Conservation (phyloP, 495 filamentous ascomycete species). For the Tuber borchii region DNA sequence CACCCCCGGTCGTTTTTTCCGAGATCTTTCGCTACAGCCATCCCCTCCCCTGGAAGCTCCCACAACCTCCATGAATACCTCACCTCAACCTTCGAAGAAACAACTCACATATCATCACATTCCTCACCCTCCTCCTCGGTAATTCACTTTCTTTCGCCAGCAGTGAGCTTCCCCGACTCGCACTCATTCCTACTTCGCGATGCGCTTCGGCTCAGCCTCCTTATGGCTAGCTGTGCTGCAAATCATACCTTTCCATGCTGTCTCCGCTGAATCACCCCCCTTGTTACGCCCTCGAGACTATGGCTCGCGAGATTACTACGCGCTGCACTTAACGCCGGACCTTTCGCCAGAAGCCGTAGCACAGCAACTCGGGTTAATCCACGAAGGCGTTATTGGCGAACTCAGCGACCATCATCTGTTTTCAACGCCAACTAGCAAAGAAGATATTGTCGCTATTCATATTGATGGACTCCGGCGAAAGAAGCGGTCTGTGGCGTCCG, state of each 20-base stretch:
- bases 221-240: constrained; percentile 32
- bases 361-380: constrained; percentile 61
- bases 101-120: constrained; percentile 1
- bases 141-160: background rate
- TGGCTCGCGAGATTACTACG: constrained; percentile 69
- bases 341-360: constrained; percentile 67
- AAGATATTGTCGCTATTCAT: constrained; percentile 57
- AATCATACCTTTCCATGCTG: constrained; percentile 16
- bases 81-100: background rate
- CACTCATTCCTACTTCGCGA: constrained; percentile 8
- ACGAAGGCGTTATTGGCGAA: constrained; percentile 79
- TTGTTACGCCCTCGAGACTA: constrained; percentile 46
- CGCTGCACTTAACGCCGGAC: constrained; percentile 65
- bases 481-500: constrained; percentile 53
- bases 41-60: background rate
- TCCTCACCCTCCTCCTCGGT: background rate
- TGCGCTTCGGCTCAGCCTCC: constrained; percentile 21
- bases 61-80: background rate
- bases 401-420: constrained; percentile 81
- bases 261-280: constrained; percentile 27
- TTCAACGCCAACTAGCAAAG: constrained; percentile 56
- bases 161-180: background rate
- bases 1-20: background rate
- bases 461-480: constrained; percentile 53
- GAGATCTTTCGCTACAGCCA: background rate